Evolutionary conservation across 2,329 filamentous ascomycete genomes (phyloP), one percentile per base, ranked within the genome.

Genomic region (Rutstroemia sp.): DNA sequence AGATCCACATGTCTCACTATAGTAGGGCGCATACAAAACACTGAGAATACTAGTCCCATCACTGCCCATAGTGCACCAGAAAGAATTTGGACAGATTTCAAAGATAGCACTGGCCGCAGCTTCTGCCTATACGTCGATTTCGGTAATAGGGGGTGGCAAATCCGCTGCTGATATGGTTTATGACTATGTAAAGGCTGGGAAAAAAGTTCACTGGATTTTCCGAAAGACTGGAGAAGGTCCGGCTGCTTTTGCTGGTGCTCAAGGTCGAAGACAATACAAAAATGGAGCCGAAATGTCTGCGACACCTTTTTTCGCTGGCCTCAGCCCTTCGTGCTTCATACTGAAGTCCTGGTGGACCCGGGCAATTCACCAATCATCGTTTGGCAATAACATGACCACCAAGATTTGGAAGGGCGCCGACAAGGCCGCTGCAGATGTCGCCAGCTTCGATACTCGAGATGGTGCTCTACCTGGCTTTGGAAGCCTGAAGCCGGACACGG

Each of bases 361-460:
- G n/a, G 30, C 57, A 7, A 44, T 63, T 42, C 57, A 62, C 45
- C 52, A 45, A 4, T 56, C 61, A 5, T 52, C 21, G 8, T 61
- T 61, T 2, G 62, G 59, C 10, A 57, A 60, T 9, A 59, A 49
- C 44, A 47, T 66, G 12, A 61, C 63, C 25, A 49, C 38, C 38
- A 61, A 54, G 44, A 57, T 66, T n/a, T 66, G 63, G 52, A 54
- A 52, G 14, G 46, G 55, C 10, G 52, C 67, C 2, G 62, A 67
- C 58, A 58, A 52, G 25, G 52, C 59, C n/a, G 54, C 63, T 42
- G 56, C 63, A 3, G 62, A 64, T 16, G 60, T 63, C 42, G 65
- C 63, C 27, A 57, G 61, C 38, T 68, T 64, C 52, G 21, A 51
- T 10, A 59, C 61, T 55, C 63, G 63, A 30, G 39, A 34, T 56